Base-by-base conservation (phyloP, 495 filamentous ascomycete genomes). In the Sporormia fimetaria region DNA sequence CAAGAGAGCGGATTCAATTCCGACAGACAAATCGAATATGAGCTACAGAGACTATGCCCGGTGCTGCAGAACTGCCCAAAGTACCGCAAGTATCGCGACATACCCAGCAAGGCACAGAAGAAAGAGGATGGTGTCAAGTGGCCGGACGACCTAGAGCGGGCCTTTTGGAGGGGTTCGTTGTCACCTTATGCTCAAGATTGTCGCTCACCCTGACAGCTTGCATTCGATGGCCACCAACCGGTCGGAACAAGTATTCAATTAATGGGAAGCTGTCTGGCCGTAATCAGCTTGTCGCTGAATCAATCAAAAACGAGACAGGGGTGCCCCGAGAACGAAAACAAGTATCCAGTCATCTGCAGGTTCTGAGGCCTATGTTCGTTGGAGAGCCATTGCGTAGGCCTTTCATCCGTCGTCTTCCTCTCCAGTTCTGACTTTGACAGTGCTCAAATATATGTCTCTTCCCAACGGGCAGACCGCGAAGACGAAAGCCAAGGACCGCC, bases 341-440 rank as follows among this genome's bases (percentile, higher is more conserved):
- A 58, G 83, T 98, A 6, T 95, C 88, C 0, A 95, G 87, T 51
- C 90, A 98, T 59, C 82, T 96, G 43, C 90, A 98, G 65, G 88
- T 95, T n/a, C 63, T 98, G 30, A 94, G 92, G 63, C 75, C 75
- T 9, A 82, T 87, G 53, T 67, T 88, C 46, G 67, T 69, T 40
- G 66, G 72, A 16, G 71, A 81, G 51, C 73, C 67, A 24, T 57
- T 47, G 42, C 64, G 67, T 73, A 68, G 68, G 50, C 66, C 16
- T 29, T 1, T 37, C 11, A 15, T 1, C 7, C 18, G 14, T 17
- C 31, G 0, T 7, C 41, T 22, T 48, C 42, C 9, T 39, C 15
- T 15, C 31, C 23, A 21, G 37, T 49, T 26, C 34, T 42, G n/a
- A 20, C 16, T n/a, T n/a, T n/a, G n/a, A n/a, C n/a, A n/a, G n/a